Percentiles rank a stretch among this genome's conserved stretches.
phyloP scores from a whole-genome alignment of 2,329 filamentous ascomycete species.

The Monosporascus sp. region DNA sequence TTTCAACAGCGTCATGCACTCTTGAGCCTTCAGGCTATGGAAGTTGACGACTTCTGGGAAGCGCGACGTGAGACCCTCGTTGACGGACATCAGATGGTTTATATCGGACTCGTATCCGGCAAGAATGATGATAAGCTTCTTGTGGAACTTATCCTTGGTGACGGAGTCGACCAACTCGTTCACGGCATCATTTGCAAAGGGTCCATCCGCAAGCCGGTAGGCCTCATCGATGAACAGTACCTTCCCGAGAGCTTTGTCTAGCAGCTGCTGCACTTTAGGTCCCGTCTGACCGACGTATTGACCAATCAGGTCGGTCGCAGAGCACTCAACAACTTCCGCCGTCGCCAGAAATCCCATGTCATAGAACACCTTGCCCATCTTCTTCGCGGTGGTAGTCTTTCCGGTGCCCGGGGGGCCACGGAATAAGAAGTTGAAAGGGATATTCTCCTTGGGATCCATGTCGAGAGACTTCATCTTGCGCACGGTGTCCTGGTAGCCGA shows the following conservation, averaged over 20 bases:
- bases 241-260: constrained; percentile 53
- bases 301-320: constrained; percentile 61
- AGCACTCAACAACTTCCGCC: constrained; percentile 57
- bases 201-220: constrained; percentile 54
- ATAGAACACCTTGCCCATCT: constrained; percentile 69
- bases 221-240: constrained; percentile 71
- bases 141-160: constrained; percentile 49
- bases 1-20: constrained; percentile 40
- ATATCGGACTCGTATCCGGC: constrained; percentile 65
- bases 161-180: constrained; percentile 46
- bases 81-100: constrained; percentile 54
- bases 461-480: constrained; percentile 43
- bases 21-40: constrained; percentile 30
- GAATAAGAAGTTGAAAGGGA: constrained; percentile 67
- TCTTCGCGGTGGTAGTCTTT: constrained; percentile 66
- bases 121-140: constrained; percentile 59
- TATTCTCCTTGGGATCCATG: constrained; percentile 49
- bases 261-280: constrained; percentile 52
- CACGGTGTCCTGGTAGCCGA: constrained; percentile 48
- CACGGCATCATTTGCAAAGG: constrained; percentile 50
- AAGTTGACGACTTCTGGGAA: constrained; percentile 60
- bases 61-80: constrained; percentile 57
- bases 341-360: constrained; percentile 62
- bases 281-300: constrained; percentile 65
- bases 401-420: constrained; percentile 62